phyloP scores from a whole-genome alignment of 331 rosid genomes.

The Ulmus americana region DNA sequence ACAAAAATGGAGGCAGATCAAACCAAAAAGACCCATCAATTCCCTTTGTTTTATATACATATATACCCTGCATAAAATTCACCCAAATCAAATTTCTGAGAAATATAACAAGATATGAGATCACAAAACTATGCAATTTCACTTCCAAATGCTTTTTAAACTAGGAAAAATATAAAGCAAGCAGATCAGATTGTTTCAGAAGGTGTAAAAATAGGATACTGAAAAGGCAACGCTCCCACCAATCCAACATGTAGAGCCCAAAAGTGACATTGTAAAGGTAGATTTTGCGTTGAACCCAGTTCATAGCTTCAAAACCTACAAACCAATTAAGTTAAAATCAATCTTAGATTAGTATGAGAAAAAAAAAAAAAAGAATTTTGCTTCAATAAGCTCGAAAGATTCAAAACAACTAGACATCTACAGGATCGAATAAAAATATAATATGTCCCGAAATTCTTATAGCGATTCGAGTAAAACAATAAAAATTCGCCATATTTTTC shows the following conservation, averaged over 20 bases:
- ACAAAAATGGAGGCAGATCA: not conserved
- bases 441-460: too few relatives aligned
- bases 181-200: constrained; percentile 5
- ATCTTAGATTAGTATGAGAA: not conserved
- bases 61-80: too few relatives aligned
- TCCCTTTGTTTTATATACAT: too few relatives aligned
- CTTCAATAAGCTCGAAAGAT: not conserved
- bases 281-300: constrained; percentile 78
- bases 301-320: constrained; percentile 37
- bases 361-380: not conserved
- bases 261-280: constrained; percentile 81
- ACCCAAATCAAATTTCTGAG: too few relatives aligned
- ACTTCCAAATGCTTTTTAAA: not conserved
- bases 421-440: too few relatives aligned
- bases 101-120: not conserved
- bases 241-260: constrained; percentile 83
- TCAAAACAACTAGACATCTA: too few relatives aligned
- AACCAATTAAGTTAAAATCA: not conserved
- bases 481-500: too few relatives aligned
- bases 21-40: too few relatives aligned
- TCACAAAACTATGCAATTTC: not conserved
- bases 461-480: too few relatives aligned
- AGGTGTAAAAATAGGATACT: constrained; percentile 51
- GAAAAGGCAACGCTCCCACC: constrained; percentile 89
- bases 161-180: not conserved